A percentile compares a stretch with the other conserved stretches of the same genome.
Evolutionary conservation across 345 rosid genomes (phyloP).

Genomic region (Psidium friedrichsthalianum): DNA sequence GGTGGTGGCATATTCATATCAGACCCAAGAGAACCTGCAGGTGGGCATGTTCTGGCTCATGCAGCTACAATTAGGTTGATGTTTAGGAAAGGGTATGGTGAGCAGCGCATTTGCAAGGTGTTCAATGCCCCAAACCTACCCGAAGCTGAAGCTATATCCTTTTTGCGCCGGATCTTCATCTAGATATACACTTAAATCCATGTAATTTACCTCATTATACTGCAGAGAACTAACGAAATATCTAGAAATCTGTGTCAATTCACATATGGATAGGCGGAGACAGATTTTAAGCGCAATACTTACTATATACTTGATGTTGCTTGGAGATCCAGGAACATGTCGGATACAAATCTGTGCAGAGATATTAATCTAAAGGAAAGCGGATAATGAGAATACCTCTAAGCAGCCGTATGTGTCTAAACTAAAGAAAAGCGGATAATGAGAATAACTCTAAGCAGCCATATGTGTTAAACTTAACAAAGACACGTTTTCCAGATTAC

Average conservation of each 20-base stretch:
- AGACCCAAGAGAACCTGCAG: slow-evolving; percentile 91
- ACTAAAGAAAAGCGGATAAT: not conserved
- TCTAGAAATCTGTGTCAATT: not conserved
- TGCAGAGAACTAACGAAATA: not conserved
- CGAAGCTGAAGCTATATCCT: slow-evolving; percentile 92
- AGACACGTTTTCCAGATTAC: no score
- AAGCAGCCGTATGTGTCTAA: not conserved
- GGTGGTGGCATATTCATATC: slow-evolving; percentile 74
- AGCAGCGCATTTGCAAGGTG: no score
- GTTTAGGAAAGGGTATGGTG: no score
- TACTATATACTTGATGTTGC: not conserved
- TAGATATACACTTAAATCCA: not conserved
- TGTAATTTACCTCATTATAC: not conserved
- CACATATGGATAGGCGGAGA: not conserved
- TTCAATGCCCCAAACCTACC: slow-evolving; percentile 82
- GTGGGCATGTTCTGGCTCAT: slow-evolving; percentile 42
- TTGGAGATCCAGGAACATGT: not conserved
- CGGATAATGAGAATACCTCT: not conserved
- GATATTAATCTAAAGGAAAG: not conserved
- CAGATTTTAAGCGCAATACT: not conserved
- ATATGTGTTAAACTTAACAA: no score
- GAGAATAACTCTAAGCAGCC: not conserved
- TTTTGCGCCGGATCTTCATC: not conserved
- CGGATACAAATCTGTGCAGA: fast-evolving
- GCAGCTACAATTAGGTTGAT: no score